Conservation (phyloP, 1,139 yeast species). For the Meyerozyma carpophila region DNA sequence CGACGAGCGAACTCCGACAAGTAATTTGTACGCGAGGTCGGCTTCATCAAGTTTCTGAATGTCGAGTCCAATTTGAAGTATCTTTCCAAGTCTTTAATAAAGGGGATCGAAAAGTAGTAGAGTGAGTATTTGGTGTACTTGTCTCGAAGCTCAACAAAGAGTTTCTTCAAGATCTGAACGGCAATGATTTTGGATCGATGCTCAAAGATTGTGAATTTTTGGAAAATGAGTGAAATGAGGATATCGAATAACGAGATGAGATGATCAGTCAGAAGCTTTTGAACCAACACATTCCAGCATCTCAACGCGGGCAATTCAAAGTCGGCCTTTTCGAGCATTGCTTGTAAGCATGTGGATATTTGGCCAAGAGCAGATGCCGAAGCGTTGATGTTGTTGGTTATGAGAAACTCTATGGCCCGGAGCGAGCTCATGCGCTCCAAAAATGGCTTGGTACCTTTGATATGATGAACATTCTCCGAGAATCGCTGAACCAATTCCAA, state of each 20-base stretch:
- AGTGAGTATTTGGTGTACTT: slow-evolving; percentile 38
- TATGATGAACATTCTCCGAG: slow-evolving; percentile 73
- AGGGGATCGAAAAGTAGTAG: slow-evolving; percentile 47
- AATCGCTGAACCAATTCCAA: slow-evolving; percentile 76
- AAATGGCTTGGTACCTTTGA: slow-evolving; percentile 61
- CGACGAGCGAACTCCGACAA: slow-evolving; percentile 52
- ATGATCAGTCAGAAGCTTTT: slow-evolving; percentile 45
- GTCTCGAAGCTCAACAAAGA: slow-evolving; percentile 30
- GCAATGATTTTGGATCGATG: slow-evolving; percentile 42
- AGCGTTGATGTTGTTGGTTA: slow-evolving; percentile 54
- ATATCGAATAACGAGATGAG: slow-evolving; percentile 45
- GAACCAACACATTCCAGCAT: slow-evolving; percentile 61
- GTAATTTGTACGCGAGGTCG: slow-evolving; percentile 23
- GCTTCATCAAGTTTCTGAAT: slow-evolving; percentile 22
- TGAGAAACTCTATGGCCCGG: slow-evolving; percentile 65
- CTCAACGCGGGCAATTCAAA: slow-evolving; percentile 59
- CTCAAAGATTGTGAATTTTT: slow-evolving; percentile 54
- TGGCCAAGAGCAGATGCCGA: slow-evolving; percentile 83
- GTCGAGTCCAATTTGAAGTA: slow-evolving; percentile 19
- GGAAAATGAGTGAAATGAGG: slow-evolving; percentile 47
- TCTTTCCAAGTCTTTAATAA: slow-evolving; percentile 32
- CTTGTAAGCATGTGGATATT: slow-evolving; percentile 79
- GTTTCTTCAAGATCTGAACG: slow-evolving; percentile 36
- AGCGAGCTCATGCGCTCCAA: slow-evolving; percentile 70
- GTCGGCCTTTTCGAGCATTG: slow-evolving; percentile 61